A percentile compares a stretch with the other conserved stretches of the same genome.
phyloP scores from a whole-genome alignment of 495 filamentous ascomycete genomes.

The Alectoria sarmentosa region DNA sequence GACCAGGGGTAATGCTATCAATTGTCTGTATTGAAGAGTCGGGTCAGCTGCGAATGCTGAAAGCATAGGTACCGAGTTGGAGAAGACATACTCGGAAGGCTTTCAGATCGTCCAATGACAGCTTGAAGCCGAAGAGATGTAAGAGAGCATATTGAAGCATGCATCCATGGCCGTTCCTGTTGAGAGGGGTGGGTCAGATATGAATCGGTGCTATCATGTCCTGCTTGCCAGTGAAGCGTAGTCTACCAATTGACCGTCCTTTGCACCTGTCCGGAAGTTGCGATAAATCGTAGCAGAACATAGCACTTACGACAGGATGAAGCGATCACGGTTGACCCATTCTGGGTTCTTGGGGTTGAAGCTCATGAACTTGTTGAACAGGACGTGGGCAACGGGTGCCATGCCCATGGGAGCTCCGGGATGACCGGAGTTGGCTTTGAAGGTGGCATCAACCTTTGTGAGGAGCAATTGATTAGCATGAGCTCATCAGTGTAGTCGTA shows the following conservation, averaged over 20 bases:
- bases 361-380: conserved; percentile 98
- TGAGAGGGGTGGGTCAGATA: conserved; percentile 3
- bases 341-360: conserved; percentile 99
- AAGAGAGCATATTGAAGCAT: conserved; percentile 99
- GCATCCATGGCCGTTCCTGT: conserved; percentile 94
- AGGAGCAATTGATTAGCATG: conserved; percentile 16
- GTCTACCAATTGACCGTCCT: background rate
- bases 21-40: conserved; percentile 46
- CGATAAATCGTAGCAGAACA: background rate
- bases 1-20: conserved; percentile 92
- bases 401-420: conserved; percentile 99
- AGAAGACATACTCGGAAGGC: conserved; percentile 72
- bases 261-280: background rate
- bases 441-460: conserved; percentile 89
- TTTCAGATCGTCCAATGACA: conserved; percentile 89
- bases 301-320: conserved; percentile 90
- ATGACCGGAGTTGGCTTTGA: conserved; percentile 93
- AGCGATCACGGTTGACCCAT: conserved; percentile 95
- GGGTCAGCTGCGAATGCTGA: conserved; percentile 8
- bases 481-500: conserved; percentile 15
- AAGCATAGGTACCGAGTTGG: background rate
- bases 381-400: conserved; percentile 94
- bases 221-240: background rate
- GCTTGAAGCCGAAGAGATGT: conserved; percentile 86
- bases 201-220: background rate